Evolutionary conservation across 768 basidiomycete species (phyloP).

Genomic region (Leccinellum rugosiceps): DNA sequence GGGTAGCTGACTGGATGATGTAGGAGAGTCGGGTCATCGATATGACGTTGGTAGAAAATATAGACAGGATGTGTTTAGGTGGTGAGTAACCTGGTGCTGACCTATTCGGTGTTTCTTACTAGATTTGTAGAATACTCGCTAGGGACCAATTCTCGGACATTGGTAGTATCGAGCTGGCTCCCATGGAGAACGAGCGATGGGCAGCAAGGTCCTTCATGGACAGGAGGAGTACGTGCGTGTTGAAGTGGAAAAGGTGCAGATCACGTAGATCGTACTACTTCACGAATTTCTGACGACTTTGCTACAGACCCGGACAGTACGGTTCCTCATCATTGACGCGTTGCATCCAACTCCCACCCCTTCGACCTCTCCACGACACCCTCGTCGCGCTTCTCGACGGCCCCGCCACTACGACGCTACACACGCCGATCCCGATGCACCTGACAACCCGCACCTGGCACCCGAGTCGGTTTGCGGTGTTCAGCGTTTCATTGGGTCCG

Average conservation of each 20-base stretch:
- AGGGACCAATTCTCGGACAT: too few species aligned
- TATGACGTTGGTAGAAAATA: too few species aligned
- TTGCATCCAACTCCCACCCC: slow-evolving; percentile 56
- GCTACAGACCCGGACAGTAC: slow-evolving; percentile 42
- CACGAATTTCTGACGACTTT: not conserved
- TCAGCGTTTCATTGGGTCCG: slow-evolving; percentile 71
- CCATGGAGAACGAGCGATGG: too few species aligned
- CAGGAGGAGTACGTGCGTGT: too few species aligned
- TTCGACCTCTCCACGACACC: slow-evolving; percentile 57
- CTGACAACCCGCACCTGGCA: slow-evolving; percentile 66
- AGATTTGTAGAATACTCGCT: too few species aligned
- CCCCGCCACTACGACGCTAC: slow-evolving; percentile 62
- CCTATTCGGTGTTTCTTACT: too few species aligned
- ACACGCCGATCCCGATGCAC: slow-evolving; percentile 53
- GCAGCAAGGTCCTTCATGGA: too few species aligned
- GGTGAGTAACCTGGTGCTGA: too few species aligned
- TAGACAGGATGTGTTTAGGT: too few species aligned
- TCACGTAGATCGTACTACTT: not conserved
- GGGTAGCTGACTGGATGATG: too few species aligned
- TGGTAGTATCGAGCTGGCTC: too few species aligned
- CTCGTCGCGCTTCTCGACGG: slow-evolving; percentile 64
- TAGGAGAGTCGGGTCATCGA: too few species aligned
- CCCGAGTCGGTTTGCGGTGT: slow-evolving; percentile 59
- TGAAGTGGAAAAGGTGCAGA: slow-evolving; percentile 43
- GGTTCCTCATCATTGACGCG: slow-evolving; percentile 48